Base-by-base conservation (phyloP, 208 protist species). In the Wallacemonas rigidus region DNA sequence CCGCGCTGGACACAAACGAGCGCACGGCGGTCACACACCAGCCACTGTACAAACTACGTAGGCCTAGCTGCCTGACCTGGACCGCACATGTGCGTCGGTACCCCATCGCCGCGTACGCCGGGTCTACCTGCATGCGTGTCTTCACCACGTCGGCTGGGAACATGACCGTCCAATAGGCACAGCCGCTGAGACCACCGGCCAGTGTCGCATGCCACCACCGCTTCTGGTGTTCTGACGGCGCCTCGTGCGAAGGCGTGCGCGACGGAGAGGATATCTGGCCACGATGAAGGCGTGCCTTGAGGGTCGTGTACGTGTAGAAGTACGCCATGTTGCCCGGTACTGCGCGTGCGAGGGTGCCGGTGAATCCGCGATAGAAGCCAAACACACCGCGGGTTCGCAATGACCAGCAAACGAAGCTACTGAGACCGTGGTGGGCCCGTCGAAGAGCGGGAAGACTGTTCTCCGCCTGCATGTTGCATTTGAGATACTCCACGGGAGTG, bases 71-170 rank as follows among this genome's bases (percentile, higher is more conserved):
- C 43, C 50, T 65, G 5, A 65, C 60, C 60, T 65, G 60, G 9
- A 48, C 3, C 4, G 65, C 1, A 74, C 79, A 11, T 65, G 67
- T 7, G 54, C 47, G 14, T 86, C 73, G n/a, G 67, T 81, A 12
- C 74, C 75, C 17, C 17, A 64, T 0, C 57, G 47, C 9, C 65
- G 62, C 68, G 71, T 58, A 26, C 39, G 48, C 43, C 1, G 79
- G 41, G 74, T 88, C 86, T n/a, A 90, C 79, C 83, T 93, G 88
- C 77, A 95, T 85, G 17, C 88, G 76, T 26, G 91, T 93, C 75
- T 93, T 93, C n/a, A 88, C 79, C 6, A 95, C 89, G 63, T 96
- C 91, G 3, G 87, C 88, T 7, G 91, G 91, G 72, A 94, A 96
- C 63, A 86, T 88, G 38, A 92, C 72, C 6, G 85, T 83, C 91